Base-by-base conservation (phyloP, 768 basidiomycete species). In the Phanerochaete carnosa region DNA sequence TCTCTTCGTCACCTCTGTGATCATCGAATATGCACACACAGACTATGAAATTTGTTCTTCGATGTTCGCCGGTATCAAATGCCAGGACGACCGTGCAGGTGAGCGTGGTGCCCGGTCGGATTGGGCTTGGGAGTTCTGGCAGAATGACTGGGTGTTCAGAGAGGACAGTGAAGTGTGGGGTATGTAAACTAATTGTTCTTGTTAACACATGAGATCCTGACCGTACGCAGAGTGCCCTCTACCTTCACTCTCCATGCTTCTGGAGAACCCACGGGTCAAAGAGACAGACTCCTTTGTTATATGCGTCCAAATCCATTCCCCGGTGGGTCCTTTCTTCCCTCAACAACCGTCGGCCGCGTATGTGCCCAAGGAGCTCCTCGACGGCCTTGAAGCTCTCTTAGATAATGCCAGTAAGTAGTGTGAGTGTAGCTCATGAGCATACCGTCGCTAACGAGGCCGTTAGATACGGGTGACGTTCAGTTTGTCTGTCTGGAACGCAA, bases 51-150 rank as follows among this genome's bases (percentile, higher is more conserved):
- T 82, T 56, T 76, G 77, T 12, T 81, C 86, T 5, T 83, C 87
- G 13, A 88, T 91, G 78, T 85, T 90, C 77, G 81, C 84, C 15
- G 89, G 86, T 13, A 86, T 92, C 61, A 89, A 86, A 66, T 85
- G 82, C 49, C 81, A 84, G 64, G 81, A 83, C 59, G 82, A 85
- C 62, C 77, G 82, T 51, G 72, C 75, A 12, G 89, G 88, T 6
- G 81, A 85, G 65, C 79, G 86, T 12, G 83, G 85, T 5, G 83
- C 85, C 0, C 83, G 87, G 16, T 76, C 86, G 30, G 83, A 88
- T 45, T 92, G 88, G 87, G 76, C 86, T 26, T 92, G 89, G 88
- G 85, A 89, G 59, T 75, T 74, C 57, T 88, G 87, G 84, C 83
- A 88, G 61, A 81, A 77, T 61, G 86, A 88, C 61, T 90, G 84